Evolutionary conservation across 2,329 filamentous ascomycete species (phyloP).

Genomic region (Colletotrichum higginsianum): DNA sequence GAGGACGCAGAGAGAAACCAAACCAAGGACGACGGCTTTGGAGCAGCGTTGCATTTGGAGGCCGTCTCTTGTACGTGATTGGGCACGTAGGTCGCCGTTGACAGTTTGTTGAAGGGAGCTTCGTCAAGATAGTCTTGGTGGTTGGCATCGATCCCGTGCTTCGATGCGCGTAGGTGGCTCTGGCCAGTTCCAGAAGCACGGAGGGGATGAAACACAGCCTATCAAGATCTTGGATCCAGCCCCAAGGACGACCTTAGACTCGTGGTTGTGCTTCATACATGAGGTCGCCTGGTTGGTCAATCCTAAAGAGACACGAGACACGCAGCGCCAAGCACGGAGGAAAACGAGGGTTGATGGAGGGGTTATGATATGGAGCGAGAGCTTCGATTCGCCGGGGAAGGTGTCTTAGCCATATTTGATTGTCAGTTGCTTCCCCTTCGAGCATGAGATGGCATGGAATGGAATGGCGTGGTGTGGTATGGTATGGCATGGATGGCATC

Average conservation of each 20-base stretch:
- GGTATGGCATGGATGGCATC: no score
- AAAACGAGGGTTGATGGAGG: conserved; percentile 23
- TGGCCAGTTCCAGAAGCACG: conserved; percentile 36
- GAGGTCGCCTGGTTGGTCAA: conserved; percentile 24
- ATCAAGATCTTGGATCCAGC: conserved; percentile 14
- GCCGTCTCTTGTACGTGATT: not conserved
- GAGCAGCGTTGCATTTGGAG: conserved; percentile 1
- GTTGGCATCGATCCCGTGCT: conserved; percentile 4
- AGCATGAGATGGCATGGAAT: conserved; percentile 3
- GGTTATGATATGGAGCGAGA: conserved; percentile 4
- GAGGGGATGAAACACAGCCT: conserved; percentile 13
- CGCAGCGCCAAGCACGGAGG: conserved; percentile 4
- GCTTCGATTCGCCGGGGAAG: conserved; percentile 13
- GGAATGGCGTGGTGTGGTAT: conserved; percentile 7
- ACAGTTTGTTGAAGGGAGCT: not conserved
- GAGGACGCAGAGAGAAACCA: conserved; percentile 2
- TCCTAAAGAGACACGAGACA: conserved; percentile 4
- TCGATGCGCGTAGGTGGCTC: conserved; percentile 20
- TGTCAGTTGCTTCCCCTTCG: conserved; percentile 20
- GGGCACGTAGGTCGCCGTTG: conserved; percentile 6
- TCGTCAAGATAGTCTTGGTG: not conserved
- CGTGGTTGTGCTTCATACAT: conserved; percentile 13
- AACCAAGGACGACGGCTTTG: not conserved
- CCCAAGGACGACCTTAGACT: not conserved
- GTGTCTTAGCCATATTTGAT: conserved; percentile 24